Evolutionary conservation across 345 rosid species (phyloP), one percentile per base, ranked within the genome.

Genomic region (Iberis pinnata): DNA sequence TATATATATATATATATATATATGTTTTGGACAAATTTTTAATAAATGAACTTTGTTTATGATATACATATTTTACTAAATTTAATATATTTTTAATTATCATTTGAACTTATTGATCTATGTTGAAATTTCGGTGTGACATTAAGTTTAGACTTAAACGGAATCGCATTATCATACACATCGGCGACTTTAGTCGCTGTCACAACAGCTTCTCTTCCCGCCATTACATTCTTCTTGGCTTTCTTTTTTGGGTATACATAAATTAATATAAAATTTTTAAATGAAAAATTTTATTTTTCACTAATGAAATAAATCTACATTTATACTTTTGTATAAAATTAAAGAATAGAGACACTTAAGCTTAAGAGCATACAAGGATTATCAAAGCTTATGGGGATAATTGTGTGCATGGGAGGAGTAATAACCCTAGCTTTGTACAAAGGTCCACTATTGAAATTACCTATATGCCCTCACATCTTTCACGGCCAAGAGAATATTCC

Each of bases 181-280:
- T 65, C 95, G 17, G 85, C 96, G 25, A 78, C 89, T 67, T 63
- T 90, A 70, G 98, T 89, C 14, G 90, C 98, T 43, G 92, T 96
- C 15, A 76, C 80, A n/a, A 56, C 87, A 35, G 84, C 89, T 56
- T 70, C 77, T 15, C 92, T 90, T 57, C 96, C 98, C 12, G 96
- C 78, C 64, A 78, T 90, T 53, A 90, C 98, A 53, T 87, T 90
- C 78, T 74, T 90, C 72, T 74, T 90, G 61, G 98, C 98, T 6
- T 70, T 90, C 51, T 32, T 79, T 24, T 76, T 87, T 58, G 69
- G 89, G 98, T 84, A 72, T 7, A 27, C 27, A 13, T 6, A 38
- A 6, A 4, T 29, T 27, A n/a, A n/a, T n/a, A n/a, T n/a, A n/a
- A n/a, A n/a, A n/a, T n/a, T n/a, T 26, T n/a, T 15, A 13, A 12